Evolutionary conservation across 805 yeast genomes (phyloP), one percentile per base, ranked within the genome.

Genomic region (Alloascoidea hylecoeti): DNA sequence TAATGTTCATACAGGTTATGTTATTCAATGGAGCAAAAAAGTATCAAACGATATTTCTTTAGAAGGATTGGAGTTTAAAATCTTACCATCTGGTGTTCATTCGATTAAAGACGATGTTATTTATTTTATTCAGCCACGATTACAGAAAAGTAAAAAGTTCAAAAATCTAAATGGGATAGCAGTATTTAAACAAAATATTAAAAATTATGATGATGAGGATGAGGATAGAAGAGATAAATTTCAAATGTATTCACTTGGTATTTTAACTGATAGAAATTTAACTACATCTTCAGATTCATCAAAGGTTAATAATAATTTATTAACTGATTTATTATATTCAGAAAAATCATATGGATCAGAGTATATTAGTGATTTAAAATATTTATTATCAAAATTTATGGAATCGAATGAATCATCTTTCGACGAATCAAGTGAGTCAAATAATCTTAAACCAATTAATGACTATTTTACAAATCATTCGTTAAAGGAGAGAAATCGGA

Each of bases 51-150:
- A 41, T 51, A 23, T 23, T 9, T 13, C 61, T 0, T 47, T 72
- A 17, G 53, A 61, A 18, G 66, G 68, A 9, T 48, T 78, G 2
- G 86, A 78, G 52, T 78, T 66, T 55, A 70, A 73, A 44, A 61
- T 75, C 13, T 55, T 78, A 34, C 86, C 86, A 0, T 74, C 83
- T 0, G 85, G 88, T 1, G 57, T 76, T 2, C 86, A 78, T 48
- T 63, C 69, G 9, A 59, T 61, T 2, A 51, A 53, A 15, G 40
- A 47, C 9, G 86, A 78, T 48, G 67, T 70, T 1, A 61, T 78
- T 1, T 68, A 70, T 38, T 77, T 78, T 53, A 65, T 63, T 2
- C 52, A 60, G 4, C 57, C 62, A 5, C 30, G 30, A 23, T 9
- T 23, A 23, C 30, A 23, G n/a, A 23, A 23, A 23, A 23, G 30